Evolutionary conservation across 805 yeast species (phyloP).

Genomic region (Candida orba): DNA sequence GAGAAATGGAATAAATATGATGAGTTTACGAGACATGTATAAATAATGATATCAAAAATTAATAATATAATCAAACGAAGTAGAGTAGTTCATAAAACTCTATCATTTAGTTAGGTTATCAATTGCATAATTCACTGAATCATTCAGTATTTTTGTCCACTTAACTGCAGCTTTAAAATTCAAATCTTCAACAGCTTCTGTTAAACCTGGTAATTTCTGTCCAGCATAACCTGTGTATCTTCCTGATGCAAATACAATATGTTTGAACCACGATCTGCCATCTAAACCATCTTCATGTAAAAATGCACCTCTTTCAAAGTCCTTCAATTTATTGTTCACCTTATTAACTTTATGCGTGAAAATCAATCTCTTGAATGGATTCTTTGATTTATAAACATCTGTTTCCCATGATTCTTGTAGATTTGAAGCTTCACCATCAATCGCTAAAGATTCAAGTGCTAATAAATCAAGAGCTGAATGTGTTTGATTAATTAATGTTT

Average conservation of each 20-base stretch:
- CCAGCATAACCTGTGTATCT: conserved; percentile 52
- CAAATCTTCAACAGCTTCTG: conserved; percentile 45
- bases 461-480: conserved; percentile 22
- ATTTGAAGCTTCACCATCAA: conserved; percentile 19
- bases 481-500: conserved; percentile 25
- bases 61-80: no score
- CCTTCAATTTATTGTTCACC: conserved; percentile 31
- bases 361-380: conserved; percentile 26
- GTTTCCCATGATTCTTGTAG: conserved; percentile 25
- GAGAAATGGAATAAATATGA: background rate
- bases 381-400: conserved; percentile 21
- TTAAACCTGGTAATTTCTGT: conserved; percentile 44
- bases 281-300: conserved; percentile 38
- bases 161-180: conserved; percentile 27
- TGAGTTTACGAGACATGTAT: background rate
- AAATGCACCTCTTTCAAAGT: conserved; percentile 37
- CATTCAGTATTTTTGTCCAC: conserved; percentile 22
- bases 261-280: conserved; percentile 47
- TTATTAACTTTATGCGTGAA: conserved; percentile 21
- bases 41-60: no score
- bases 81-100: background rate
- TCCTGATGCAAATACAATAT: conserved; percentile 45
- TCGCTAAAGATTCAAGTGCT: conserved; percentile 15
- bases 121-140: conserved; percentile 5
- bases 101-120: background rate